phyloP scores from a whole-genome alignment of 768 basidiomycete species.

The Gyrodon lividus region DNA sequence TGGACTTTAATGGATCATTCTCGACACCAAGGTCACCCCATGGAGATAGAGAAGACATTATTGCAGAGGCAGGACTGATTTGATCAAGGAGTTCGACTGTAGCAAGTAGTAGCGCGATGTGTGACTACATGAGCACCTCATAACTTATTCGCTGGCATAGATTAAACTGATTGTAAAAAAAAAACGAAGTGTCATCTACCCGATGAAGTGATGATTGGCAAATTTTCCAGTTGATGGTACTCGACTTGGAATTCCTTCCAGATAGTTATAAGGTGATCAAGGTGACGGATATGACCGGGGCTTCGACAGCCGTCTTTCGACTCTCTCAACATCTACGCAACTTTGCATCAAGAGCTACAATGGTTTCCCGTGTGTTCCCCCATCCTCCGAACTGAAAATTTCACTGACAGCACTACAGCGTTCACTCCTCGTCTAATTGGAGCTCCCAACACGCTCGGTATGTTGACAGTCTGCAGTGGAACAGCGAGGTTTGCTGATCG shows the following conservation, averaged over 20 bases:
- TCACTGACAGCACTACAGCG: conserved; percentile 39
- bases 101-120: not conserved
- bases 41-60: conserved; percentile 36
- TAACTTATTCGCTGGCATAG: too few relatives aligned
- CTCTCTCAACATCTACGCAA: conserved; percentile 64
- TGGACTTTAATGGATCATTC: conserved; percentile 83
- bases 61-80: conserved; percentile 37
- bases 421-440: conserved; percentile 78
- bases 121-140: too few relatives aligned
- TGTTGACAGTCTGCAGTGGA: conserved; percentile 19
- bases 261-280: conserved; percentile 1
- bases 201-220: conserved; percentile 1
- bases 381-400: conserved; percentile 1
- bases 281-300: conserved; percentile 29
- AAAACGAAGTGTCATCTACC: too few relatives aligned
- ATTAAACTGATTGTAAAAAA: not conserved
- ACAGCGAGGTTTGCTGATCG: conserved; percentile 20
- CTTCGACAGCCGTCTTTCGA: conserved; percentile 32
- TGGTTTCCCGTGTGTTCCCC: conserved; percentile 34
- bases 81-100: not conserved
- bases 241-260: not conserved
- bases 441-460: conserved; percentile 92
- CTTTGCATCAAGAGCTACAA: conserved; percentile 48
- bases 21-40: conserved; percentile 44
- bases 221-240: not conserved